These are phyloP conservation scores for Didymella segeticola DNA, from an alignment of 2,329 filamentous ascomycete genomes.

Conservation along the genomic window DNA sequence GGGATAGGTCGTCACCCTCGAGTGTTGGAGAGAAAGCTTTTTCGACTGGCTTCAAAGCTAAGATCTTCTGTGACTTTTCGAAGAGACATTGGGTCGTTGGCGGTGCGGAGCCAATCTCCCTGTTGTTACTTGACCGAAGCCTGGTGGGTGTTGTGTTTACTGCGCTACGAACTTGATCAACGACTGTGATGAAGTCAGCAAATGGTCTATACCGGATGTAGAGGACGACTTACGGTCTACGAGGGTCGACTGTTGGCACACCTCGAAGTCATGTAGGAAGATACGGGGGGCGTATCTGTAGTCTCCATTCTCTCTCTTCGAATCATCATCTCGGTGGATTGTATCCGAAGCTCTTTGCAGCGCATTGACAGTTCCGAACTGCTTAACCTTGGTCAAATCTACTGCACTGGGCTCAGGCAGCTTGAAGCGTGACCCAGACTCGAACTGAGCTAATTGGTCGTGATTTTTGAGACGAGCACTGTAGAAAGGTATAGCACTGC, in stretches of 20 bases:
- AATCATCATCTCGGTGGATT: constrained; percentile 17
- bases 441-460: constrained; percentile 22
- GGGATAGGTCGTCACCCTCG: background rate
- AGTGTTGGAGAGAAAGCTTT: background rate
- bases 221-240: background rate
- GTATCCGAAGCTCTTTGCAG: constrained; percentile 16
- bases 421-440: constrained; percentile 42
- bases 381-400: constrained; percentile 7
- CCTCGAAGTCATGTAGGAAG: constrained; percentile 24
- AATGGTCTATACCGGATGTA: no score
- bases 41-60: background rate
- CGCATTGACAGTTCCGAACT: constrained; percentile 1
- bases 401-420: constrained; percentile 19
- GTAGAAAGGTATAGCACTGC: constrained; percentile 24
- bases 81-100: background rate
- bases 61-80: background rate
- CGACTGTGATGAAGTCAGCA: background rate
- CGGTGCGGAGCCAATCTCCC: background rate
- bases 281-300: constrained; percentile 30
- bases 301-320: constrained; percentile 8
- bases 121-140: background rate
- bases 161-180: constrained; percentile 6
- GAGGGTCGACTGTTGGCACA: background rate
- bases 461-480: constrained; percentile 17
- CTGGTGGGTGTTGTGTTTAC: constrained; percentile 22